Evolutionary conservation across 371 early-diverging fungal genomes (phyloP), one percentile per base, ranked within the genome.

Genomic region (Zychaea mexicana): DNA sequence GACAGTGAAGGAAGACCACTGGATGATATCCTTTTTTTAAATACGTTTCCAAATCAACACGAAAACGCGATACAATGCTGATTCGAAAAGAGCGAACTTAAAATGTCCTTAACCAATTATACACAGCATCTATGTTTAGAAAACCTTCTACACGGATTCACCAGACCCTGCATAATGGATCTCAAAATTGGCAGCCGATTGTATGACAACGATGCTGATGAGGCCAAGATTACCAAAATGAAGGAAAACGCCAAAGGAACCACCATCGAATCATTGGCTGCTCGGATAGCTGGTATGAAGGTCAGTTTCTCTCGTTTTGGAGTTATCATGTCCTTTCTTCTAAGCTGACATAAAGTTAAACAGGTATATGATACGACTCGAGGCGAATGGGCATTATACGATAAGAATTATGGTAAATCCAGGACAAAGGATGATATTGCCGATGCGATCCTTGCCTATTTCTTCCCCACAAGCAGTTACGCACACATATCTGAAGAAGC

Each of bases 111-210:
- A 59, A 68, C 62, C 15, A 22, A 31, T 21, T 47, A 27, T 28
- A 65, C 61, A 82, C 84, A 77, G 49, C 73, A 84, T 54, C 66
- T 93, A 26, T 91, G 92, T 66, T 66, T 93, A 64, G 92, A 92
- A 68, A 93, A 94, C 59, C 47, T 92, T n/a, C 69, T 88, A 13
- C 70, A 75, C 60, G 88, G 88, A 5, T 92, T 90, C 63, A 78
- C 72, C 19, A 81, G 84, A 39, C 89, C 92, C 1, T 90, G 90
- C 65, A 77, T 94, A 8, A 68, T 94, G 58, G 94, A 94, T 71
- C 30, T 94, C n/a, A 94, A 94, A 69, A 69, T 94, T 38, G 94
- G 94, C 13, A 76, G 79, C 0, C 81, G 79, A 57, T 69, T 90
- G 21, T 86, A 83, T 62, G 91, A 88, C 47, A 78, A 83, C 32